Evolutionary conservation across 2,329 filamentous ascomycete species (phyloP).

Genomic region (Sphaerulina vaccinii): DNA sequence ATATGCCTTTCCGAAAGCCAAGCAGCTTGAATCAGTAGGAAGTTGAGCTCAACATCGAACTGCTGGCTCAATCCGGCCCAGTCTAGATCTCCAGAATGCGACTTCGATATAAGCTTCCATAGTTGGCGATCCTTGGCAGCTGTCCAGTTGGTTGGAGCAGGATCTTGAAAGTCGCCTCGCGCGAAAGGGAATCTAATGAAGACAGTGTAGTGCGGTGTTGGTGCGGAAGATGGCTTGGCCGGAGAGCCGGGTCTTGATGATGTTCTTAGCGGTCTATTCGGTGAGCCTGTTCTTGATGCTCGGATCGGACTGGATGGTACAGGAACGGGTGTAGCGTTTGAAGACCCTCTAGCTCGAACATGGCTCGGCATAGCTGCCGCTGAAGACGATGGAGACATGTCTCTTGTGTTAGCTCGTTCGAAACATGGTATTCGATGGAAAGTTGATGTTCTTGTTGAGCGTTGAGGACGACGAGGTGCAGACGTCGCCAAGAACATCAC

Average conservation of each 20-base stretch:
- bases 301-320: too few species aligned
- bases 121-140: constrained; percentile 79
- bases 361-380: constrained; percentile 16
- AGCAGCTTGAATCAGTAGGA: constrained; percentile 88
- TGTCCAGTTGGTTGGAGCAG: constrained; percentile 86
- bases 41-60: constrained; percentile 83
- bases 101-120: constrained; percentile 85
- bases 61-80: constrained; percentile 55
- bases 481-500: constrained; percentile 6
- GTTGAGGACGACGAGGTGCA: constrained; percentile 6
- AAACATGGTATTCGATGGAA: constrained; percentile 11
- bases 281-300: too few species aligned
- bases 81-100: constrained; percentile 67
- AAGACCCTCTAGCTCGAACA: constrained; percentile 26
- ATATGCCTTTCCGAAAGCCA: constrained; percentile 91
- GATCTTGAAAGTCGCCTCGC: constrained; percentile 84
- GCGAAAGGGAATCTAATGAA: constrained; percentile 88
- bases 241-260: constrained; percentile 24
- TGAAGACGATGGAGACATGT: constrained; percentile 31
- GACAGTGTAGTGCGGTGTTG: constrained; percentile 60
- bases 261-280: constrained; percentile 14
- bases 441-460: constrained; percentile 12
- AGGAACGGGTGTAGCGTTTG: constrained; percentile 22
- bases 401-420: background rate
- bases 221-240: constrained; percentile 8